Base-by-base conservation (phyloP, 1,284 basidiomycete genomes). In the Austropuccinia psidii region DNA sequence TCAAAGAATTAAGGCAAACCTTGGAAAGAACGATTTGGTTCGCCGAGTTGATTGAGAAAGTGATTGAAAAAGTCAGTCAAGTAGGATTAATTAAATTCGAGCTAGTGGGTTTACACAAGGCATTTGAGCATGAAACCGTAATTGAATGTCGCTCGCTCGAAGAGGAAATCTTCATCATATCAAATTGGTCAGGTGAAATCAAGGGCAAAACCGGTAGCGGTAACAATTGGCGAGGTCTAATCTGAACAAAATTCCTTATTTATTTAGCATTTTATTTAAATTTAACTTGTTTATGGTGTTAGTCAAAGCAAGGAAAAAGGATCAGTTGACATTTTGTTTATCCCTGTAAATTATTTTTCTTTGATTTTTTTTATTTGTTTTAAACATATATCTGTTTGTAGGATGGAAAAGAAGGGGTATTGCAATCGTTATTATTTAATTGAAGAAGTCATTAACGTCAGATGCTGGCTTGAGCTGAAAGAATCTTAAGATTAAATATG, bases 61-160 rank as follows among this genome's bases (percentile, higher is more conserved):
- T 73, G 8, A 73, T 73, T 21, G 69, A 73, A 31, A 8, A 54
- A 0, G 69, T 73, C 43, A 64, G 69, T 31, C 69, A 55, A 29
- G 49, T 54, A 4, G 69, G 69, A 6, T 52, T 73, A 19, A 47
- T 73, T 15, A 47, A 52, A 8, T 73, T 73, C 39, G 69, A 73
- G 35, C 55, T 73, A 4, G n/a, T 52, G 19, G 69, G 69, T 2
- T 35, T 60, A 13, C 29, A n/a, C 2, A 4, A 27, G 4, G 33
- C 21, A 29, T 29, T 29, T 24, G 49, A 50, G 21, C 49, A 50
- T 50, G n/a, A n/a, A n/a, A n/a, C n/a, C n/a, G n/a, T n/a, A n/a
- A n/a, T n/a, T 27, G 41, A 45, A 39, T 13, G 4, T 8, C n/a
- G 3, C n/a, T 39, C n/a, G 13, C n/a, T 60, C 57, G 17, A 35